Conservation (phyloP, 2,329 filamentous ascomycete species). For the Pestalotiopsis sp. region DNA sequence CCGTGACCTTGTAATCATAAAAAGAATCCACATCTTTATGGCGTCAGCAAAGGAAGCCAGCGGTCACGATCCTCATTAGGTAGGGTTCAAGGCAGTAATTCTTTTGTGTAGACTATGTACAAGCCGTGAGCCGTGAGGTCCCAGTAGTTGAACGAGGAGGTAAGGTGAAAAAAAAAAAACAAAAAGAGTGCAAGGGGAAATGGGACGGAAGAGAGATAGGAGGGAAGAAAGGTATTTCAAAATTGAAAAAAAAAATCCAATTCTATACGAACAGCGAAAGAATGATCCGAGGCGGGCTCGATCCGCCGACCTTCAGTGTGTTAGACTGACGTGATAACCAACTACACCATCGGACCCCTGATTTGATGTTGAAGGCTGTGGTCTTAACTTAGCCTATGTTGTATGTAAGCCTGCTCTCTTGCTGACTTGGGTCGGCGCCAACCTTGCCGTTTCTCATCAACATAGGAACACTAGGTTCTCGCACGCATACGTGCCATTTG, state of each 20-base stretch:
- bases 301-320: conserved; percentile 39
- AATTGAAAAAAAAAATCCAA: neutral
- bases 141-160: too few relatives aligned
- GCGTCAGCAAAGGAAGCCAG: too few relatives aligned
- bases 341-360: conserved; percentile 32
- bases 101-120: too few relatives aligned
- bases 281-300: conserved; percentile 25
- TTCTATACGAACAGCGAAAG: neutral
- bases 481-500: too few relatives aligned
- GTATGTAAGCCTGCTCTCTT: neutral
- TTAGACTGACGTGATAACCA: conserved; percentile 52
- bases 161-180: too few relatives aligned
- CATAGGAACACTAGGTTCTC: too few relatives aligned
- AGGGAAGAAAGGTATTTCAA: neutral
- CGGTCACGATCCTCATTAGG: too few relatives aligned
- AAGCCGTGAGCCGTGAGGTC: too few relatives aligned
- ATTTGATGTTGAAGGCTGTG: neutral
- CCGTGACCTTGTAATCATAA: neutral
- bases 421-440: neutral
- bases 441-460: neutral
- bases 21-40: too few relatives aligned
- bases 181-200: neutral
- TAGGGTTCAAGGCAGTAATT: too few relatives aligned
- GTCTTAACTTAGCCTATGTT: neutral
- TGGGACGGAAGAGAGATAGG: neutral